These are phyloP conservation scores for Juglanconis oblonga DNA, from an alignment of 2,329 filamentous ascomycete species.

Conservation along the genomic window DNA sequence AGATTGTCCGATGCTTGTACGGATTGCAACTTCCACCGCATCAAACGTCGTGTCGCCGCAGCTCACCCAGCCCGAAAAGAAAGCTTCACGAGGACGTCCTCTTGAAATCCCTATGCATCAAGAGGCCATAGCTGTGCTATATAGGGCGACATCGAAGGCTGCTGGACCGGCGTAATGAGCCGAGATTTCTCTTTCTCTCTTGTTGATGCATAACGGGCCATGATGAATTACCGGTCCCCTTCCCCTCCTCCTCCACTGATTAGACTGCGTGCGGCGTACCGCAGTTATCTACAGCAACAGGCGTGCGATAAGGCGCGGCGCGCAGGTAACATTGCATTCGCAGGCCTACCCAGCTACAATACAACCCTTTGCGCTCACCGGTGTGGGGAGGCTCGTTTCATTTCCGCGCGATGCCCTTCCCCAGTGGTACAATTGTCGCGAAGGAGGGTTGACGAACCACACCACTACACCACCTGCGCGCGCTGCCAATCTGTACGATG, in stretches of 20 bases:
- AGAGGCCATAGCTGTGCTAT: no score
- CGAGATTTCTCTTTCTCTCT: no score
- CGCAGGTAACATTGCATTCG: constrained; percentile 10
- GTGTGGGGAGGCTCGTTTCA: constrained; percentile 18
- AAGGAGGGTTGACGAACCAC: no score
- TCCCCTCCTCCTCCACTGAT: background rate
- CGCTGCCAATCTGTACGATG: no score
- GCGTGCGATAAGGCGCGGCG: background rate
- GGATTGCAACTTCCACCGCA: background rate
- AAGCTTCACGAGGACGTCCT: background rate
- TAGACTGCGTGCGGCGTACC: no score
- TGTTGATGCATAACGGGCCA: no score
- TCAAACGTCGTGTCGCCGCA: background rate
- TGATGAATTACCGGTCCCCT: background rate
- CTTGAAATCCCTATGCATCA: no score
- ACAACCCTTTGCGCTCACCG: constrained; percentile 12
- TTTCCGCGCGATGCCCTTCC: constrained; percentile 3
- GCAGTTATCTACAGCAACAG: background rate
- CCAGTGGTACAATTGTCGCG: background rate
- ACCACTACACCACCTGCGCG: no score
- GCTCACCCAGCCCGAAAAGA: no score
- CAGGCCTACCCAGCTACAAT: background rate
- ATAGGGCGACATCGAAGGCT: no score
- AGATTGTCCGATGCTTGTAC: background rate
- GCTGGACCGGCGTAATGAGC: no score